Conservation (phyloP, 2,329 filamentous ascomycete genomes). For the Clarireedia monteithiana region DNA sequence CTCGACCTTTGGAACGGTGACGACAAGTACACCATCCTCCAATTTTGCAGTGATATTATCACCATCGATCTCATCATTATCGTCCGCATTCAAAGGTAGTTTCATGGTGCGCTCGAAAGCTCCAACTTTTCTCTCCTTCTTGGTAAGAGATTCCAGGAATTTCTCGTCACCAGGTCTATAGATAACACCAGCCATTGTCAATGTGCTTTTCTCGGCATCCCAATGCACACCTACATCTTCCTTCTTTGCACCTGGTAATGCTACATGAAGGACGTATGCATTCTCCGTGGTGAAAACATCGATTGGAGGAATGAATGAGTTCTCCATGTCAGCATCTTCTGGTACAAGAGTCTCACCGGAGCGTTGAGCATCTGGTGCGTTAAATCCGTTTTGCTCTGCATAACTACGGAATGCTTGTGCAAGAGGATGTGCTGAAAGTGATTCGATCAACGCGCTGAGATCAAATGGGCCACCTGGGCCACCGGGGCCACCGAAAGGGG, state of each 20-base stretch:
- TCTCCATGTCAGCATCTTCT: conserved; percentile 23
- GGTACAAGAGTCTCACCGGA: conserved; percentile 19
- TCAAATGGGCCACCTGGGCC: conserved; percentile 22
- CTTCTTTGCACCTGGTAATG: conserved; percentile 72
- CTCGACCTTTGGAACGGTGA: conserved; percentile 70
- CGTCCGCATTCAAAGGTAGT: conserved; percentile 44
- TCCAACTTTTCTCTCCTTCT: conserved; percentile 62
- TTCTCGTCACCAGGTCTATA: conserved; percentile 64
- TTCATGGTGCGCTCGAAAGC: conserved; percentile 65
- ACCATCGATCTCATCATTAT: conserved; percentile 56
- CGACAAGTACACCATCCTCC: conserved; percentile 67
- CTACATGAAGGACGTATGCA: conserved; percentile 61
- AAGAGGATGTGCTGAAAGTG: conserved; percentile 22
- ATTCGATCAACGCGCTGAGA: conserved; percentile 21
- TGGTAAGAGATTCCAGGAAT: conserved; percentile 53
- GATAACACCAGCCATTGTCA: conserved; percentile 65
- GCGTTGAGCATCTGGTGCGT: conserved; percentile 12
- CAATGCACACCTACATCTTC: conserved; percentile 71
- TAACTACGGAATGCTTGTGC: conserved; percentile 25
- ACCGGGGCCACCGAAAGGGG: conserved; percentile 17
- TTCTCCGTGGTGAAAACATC: conserved; percentile 66
- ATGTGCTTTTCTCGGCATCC: conserved; percentile 57
- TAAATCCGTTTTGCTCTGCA: conserved; percentile 20
- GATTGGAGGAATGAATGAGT: conserved; percentile 54
- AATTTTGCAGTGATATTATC: conserved; percentile 65